A percentile compares a stretch with the other conserved stretches of the same genome.
Conservation (phyloP, 116 monocot species). For the Thalassia testudinum region DNA sequence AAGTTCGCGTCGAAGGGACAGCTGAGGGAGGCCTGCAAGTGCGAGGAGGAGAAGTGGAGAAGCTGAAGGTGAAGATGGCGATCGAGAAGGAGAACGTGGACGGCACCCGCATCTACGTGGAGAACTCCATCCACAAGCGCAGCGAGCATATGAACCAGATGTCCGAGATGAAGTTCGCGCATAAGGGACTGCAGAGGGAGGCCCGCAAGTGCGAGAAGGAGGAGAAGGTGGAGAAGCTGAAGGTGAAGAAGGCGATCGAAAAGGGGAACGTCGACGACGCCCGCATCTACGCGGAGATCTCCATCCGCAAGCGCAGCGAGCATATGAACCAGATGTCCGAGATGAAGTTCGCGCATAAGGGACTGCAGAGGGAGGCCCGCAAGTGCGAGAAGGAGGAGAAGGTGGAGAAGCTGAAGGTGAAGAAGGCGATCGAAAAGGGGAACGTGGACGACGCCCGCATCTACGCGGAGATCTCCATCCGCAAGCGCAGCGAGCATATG, state of each 20-base stretch:
- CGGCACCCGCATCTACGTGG: constrained; percentile 18
- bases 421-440: constrained; percentile 26
- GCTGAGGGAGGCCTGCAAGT: constrained; percentile 22
- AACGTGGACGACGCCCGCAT: constrained; percentile 21
- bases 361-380: constrained; percentile 20
- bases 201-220: constrained; percentile 27
- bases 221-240: constrained; percentile 19
- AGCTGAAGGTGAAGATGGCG: constrained; percentile 26
- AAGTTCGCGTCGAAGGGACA: constrained; percentile 23
- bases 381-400: constrained; percentile 28
- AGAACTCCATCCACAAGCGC: constrained; percentile 23
- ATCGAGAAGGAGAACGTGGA: constrained; percentile 25
- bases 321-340: too few species aligned
- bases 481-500: constrained; percentile 23
- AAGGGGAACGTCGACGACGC: constrained; percentile 23
- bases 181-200: constrained; percentile 19
- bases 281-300: constrained; percentile 20
- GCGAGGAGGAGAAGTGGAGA: constrained; percentile 20
- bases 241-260: constrained; percentile 28
- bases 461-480: constrained; percentile 23
- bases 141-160: constrained; percentile 25
- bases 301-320: constrained; percentile 22
- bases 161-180: constrained; percentile 20
- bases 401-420: constrained; percentile 20
- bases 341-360: constrained; percentile 21